These are phyloP conservation scores for Rhizopus arrhizus DNA, from an alignment of 371 early-diverging fungal species.

Conservation along the genomic window DNA sequence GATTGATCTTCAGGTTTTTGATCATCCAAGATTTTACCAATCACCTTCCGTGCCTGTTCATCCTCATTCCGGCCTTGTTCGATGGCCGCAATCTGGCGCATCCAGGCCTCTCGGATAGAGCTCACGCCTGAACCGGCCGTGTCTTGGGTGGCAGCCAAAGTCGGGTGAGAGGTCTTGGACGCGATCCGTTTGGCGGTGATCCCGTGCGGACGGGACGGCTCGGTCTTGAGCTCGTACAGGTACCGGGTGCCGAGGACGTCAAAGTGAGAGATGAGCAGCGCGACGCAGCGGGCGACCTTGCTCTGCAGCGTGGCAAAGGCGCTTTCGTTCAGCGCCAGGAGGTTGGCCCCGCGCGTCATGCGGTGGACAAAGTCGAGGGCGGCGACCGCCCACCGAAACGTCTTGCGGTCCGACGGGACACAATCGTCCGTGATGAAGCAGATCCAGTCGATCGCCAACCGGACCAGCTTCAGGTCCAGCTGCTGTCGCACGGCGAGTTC, in stretches of 20 bases:
- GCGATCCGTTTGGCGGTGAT: conserved; percentile 42
- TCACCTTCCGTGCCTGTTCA: conserved; percentile 61
- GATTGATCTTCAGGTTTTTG: conserved; percentile 79
- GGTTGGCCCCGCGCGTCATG: conserved; percentile 73
- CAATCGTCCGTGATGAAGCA: conserved; percentile 81
- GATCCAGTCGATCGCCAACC: conserved; percentile 85
- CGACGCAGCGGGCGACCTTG: conserved; percentile 79
- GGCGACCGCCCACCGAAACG: conserved; percentile 87
- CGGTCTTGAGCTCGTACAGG: conserved; percentile 56
- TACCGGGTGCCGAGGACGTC: conserved; percentile 72
- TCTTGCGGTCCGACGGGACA: conserved; percentile 75
- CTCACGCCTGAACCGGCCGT: conserved; percentile 38
- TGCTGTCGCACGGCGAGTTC: conserved; percentile 57
- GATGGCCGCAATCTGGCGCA: conserved; percentile 55
- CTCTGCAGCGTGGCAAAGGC: conserved; percentile 76
- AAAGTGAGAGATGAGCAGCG: conserved; percentile 80
- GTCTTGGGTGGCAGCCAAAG: conserved; percentile 46
- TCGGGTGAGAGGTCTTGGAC: conserved; percentile 38
- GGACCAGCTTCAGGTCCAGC: conserved; percentile 63
- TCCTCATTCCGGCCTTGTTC: conserved; percentile 54
- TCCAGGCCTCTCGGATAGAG: conserved; percentile 58
- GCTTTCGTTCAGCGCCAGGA: conserved; percentile 65
- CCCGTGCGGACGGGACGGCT: conserved; percentile 42
- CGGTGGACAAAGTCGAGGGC: conserved; percentile 85
- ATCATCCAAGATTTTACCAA: conserved; percentile 81